Evolutionary conservation across 2,329 filamentous ascomycete species (phyloP), one percentile per base, ranked within the genome.

Genomic region (Teratosphaeria viscida): DNA sequence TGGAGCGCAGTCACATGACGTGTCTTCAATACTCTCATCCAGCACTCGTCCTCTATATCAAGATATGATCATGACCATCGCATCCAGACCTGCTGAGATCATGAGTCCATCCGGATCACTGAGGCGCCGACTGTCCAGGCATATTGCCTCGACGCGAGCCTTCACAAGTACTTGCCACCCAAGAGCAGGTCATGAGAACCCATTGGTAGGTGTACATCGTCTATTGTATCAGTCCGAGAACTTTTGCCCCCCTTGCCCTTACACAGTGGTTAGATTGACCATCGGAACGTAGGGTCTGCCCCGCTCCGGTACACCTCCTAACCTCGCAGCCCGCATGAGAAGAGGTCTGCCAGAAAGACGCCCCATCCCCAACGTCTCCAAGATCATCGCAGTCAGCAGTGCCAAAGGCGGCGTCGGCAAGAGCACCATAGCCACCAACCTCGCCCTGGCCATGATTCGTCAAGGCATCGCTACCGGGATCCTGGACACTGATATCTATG

Each of bases 381-480:
- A 95, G 72, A 85, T 96, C n/a, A 84, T 99, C 61, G 91, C 92
- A n/a, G 90, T 99, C 14, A 96, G 91, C 3, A 97, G 92, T 1
- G 94, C 94, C 14, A 99, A 99, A 72, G 94, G 94, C 2, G 94
- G 94, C n/a, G 94, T 99, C 0, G 94, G 94, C 1, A 99, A 99
- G 73, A 96, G 90, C 66, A 99, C 94, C 7, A 85, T 97, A 53
- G 87, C 92, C 61, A 88, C 89, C 89, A 99, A 99, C 68, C 80
- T 99, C 27, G 89, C 94, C 0, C 80, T 99, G 0, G 85, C 92
- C 5, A 90, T 96, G 71, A 91, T 92, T 2, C 85, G 88, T 52
- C 84, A 85, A 59, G 92, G 92, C 16, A 84, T 92, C 64, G 84
- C 89, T 59, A 84, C 88, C 2, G 94, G 94, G 2, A 92, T 99